Percentiles rank a stretch among this genome's conserved stretches.
Evolutionary conservation across 352 stramenopile genomes (phyloP).

Genomic region (Pythium chondricola): DNA sequence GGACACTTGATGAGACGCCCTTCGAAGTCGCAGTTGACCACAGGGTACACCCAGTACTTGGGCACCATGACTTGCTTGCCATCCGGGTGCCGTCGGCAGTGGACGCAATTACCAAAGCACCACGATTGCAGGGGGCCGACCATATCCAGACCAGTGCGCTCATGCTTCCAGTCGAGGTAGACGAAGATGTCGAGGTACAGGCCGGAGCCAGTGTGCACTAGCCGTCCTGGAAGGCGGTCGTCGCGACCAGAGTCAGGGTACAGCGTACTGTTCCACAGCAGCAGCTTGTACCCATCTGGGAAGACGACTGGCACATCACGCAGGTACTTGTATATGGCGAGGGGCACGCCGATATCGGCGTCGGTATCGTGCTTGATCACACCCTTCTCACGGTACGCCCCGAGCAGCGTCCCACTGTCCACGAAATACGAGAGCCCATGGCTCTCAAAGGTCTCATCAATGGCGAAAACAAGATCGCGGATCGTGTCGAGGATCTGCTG

Average conservation of each 20-base stretch:
- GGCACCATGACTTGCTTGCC: conserved; percentile 13
- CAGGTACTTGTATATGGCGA: conserved; percentile 7
- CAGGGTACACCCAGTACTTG: conserved; percentile 15
- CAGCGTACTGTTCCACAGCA: conserved; percentile 9
- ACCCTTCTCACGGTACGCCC: conserved; percentile 14
- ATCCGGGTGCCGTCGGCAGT: background rate
- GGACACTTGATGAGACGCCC: conserved; percentile 14
- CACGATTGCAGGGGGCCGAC: conserved; percentile 12
- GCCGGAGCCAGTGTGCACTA: conserved; percentile 11
- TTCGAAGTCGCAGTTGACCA: conserved; percentile 8
- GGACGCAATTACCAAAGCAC: conserved; percentile 16
- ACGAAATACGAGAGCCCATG: conserved; percentile 10
- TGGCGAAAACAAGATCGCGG: conserved; percentile 16
- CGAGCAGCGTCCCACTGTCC: conserved; percentile 16
- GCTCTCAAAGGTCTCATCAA: conserved; percentile 2
- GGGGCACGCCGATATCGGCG: conserved; percentile 19
- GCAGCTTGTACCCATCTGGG: conserved; percentile 7
- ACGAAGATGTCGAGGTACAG: background rate
- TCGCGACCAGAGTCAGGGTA: conserved; percentile 10
- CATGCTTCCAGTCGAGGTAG: conserved; percentile 2
- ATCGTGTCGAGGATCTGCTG: conserved; percentile 5
- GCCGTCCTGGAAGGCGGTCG: conserved; percentile 12
- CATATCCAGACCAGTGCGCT: conserved; percentile 1
- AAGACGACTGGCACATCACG: conserved; percentile 3
- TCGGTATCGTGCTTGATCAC: conserved; percentile 22